Evolutionary conservation across 495 filamentous ascomycete genomes (phyloP), one percentile per base, ranked within the genome.

Genomic region (Trichocladium antarcticum): DNA sequence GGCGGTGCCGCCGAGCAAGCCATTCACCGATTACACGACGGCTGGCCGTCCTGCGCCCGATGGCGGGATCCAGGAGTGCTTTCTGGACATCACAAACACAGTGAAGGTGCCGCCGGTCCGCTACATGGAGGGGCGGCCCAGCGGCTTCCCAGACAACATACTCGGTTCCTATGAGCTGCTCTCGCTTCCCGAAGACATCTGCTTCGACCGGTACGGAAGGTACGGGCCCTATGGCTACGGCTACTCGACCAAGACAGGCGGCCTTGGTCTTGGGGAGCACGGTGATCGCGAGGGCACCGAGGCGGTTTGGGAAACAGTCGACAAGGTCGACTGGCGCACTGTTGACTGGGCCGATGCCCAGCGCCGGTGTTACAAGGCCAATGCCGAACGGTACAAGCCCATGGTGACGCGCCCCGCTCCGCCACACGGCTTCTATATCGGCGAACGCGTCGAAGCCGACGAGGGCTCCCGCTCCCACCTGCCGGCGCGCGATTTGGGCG

Each of bases 161-260:
- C 78, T 93, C 57, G 92, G 92, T 3, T 88, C 84, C 0, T 84
- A 95, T 60, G 76, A 82, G 5, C 68, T 93, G 37, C 63, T 97
- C 5, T 88, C 82, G 0, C 72, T 95, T 22, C 81, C 80, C 24
- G 80, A 95, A 49, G 85, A 94, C 61, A 75, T 96, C 43, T 98
- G 92, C 69, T 97, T 95, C 66, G 92, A 98, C 45, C 77, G 92
- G 2, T 93, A 84, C 65, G 92, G 93, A 9, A 75, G 86, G 48
- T 74, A 90, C 21, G 93, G 88, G 0, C 82, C 89, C 0, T 98
- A 98, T 56, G 92, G 92, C 0, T 78, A 84, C 44, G 92, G 92
- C 14, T 97, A 97, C 57, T 81, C 77, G 17, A 64, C 72, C 15
- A 75, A 75, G 51, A 78, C 75, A 58, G 92, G 92, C 8, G 92